phyloP scores from a whole-genome alignment of 2,329 filamentous ascomycete genomes.

The Trichoderma sp. region DNA sequence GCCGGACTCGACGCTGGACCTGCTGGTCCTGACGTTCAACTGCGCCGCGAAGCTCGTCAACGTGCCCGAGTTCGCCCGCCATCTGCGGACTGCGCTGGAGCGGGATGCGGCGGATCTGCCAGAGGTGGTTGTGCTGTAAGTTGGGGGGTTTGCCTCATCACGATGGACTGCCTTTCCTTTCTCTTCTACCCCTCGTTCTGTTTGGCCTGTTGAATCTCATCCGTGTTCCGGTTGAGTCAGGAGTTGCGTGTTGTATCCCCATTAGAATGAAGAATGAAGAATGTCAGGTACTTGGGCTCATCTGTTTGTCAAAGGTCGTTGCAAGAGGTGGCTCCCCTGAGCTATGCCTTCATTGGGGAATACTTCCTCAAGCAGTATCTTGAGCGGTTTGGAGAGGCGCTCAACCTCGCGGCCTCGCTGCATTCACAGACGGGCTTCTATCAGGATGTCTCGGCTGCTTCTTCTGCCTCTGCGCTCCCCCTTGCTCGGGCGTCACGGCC shows the following conservation, averaged over 20 bases:
- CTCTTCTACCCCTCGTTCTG: no score
- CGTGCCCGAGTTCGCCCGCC: slow-evolving; percentile 67
- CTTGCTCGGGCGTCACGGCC: slow-evolving; percentile 23
- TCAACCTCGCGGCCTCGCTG: slow-evolving; percentile 66
- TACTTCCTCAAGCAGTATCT: slow-evolving; percentile 78
- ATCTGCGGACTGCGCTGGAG: slow-evolving; percentile 65
- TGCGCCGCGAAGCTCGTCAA: slow-evolving; percentile 75
- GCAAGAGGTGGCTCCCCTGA: slow-evolving; percentile 86
- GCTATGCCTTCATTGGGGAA: slow-evolving; percentile 82
- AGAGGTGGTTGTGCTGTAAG: slow-evolving; percentile 61
- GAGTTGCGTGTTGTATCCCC: no score
- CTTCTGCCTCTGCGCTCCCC: neutral
- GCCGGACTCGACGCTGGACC: slow-evolving; percentile 58
- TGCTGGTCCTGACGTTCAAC: slow-evolving; percentile 88
- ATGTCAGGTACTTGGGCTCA: no score
- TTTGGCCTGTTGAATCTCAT: neutral
- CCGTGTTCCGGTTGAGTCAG: neutral
- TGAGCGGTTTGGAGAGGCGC: slow-evolving; percentile 67
- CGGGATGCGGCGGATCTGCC: slow-evolving; percentile 52
- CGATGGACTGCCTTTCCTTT: neutral
- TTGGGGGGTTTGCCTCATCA: slow-evolving; percentile 30
- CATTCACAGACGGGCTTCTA: slow-evolving; percentile 33
- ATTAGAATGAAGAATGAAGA: neutral
- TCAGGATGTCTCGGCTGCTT: slow-evolving; percentile 28
- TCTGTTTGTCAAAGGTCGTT: slow-evolving; percentile 62